Evolutionary conservation across 2,329 filamentous ascomycete species (phyloP).

Genomic region (Fusarium denticulatum): DNA sequence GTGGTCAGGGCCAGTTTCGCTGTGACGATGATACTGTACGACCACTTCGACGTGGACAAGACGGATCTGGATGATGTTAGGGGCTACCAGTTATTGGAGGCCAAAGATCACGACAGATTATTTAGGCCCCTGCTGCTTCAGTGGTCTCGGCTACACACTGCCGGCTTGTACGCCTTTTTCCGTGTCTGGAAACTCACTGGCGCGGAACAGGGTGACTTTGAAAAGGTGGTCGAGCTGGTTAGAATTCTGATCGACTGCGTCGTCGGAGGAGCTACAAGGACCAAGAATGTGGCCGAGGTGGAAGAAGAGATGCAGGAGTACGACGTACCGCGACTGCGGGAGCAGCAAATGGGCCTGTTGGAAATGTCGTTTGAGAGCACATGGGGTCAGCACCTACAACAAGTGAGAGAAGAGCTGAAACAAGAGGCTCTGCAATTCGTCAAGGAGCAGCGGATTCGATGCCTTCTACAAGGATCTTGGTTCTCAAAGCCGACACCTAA

Average conservation of each 20-base stretch:
- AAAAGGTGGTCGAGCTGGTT: slow-evolving; percentile 90
- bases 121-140: slow-evolving; percentile 90
- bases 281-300: slow-evolving; percentile 84
- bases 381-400: slow-evolving; percentile 89
- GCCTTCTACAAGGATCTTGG: slow-evolving; percentile 89
- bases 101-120: slow-evolving; percentile 82
- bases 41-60: slow-evolving; percentile 94
- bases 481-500: slow-evolving; percentile 67
- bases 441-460: slow-evolving; percentile 94
- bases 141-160: slow-evolving; percentile 90
- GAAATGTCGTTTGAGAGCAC: slow-evolving; percentile 92
- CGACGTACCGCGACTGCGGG: slow-evolving; percentile 79
- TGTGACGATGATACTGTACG: slow-evolving; percentile 88
- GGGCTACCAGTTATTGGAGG: slow-evolving; percentile 77
- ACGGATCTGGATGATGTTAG: slow-evolving; percentile 82
- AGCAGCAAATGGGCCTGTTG: slow-evolving; percentile 92
- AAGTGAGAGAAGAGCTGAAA: slow-evolving; percentile 90
- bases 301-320: slow-evolving; percentile 90
- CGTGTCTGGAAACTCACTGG: slow-evolving; percentile 92
- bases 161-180: slow-evolving; percentile 87
- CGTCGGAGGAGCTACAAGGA: slow-evolving; percentile 82
- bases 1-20: slow-evolving; percentile 87
- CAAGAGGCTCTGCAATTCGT: slow-evolving; percentile 95
- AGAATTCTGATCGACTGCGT: slow-evolving; percentile 91
- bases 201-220: slow-evolving; percentile 86